Percentiles rank a stretch among this genome's conserved stretches.
phyloP scores from a whole-genome alignment of 140 eudicot species.

The Anethum foeniculum region DNA sequence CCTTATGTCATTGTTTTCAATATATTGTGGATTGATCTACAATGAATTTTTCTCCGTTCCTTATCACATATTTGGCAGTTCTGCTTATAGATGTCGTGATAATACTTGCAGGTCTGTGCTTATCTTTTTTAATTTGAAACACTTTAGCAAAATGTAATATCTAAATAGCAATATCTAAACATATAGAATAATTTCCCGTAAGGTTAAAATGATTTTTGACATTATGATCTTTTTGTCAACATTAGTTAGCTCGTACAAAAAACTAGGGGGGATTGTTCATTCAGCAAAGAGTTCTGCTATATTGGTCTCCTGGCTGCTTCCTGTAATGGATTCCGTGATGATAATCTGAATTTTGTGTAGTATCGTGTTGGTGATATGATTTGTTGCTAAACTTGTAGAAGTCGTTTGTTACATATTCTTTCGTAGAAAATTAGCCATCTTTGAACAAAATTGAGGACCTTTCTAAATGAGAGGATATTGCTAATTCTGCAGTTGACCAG shows the following conservation, averaged over 20 bases:
- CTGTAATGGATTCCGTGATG: not conserved
- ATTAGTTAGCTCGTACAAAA: not conserved
- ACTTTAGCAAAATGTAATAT: not conserved
- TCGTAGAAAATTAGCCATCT: not conserved
- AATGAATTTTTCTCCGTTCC: slow-evolving; percentile 98
- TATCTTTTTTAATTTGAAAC: not conserved
- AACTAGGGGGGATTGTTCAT: not conserved
- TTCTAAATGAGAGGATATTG: not conserved
- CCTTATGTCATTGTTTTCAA: slow-evolving; percentile 88
- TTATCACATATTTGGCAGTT: slow-evolving; percentile 80
- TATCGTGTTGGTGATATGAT: not conserved
- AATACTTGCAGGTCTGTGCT: slow-evolving; percentile 60
- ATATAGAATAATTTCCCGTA: not conserved
- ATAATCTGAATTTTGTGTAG: not conserved
- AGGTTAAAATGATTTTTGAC: not conserved
- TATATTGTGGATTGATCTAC: slow-evolving; percentile 90
- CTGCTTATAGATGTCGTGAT: slow-evolving; percentile 92
- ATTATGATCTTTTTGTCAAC: not conserved
- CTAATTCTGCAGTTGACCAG: not conserved
- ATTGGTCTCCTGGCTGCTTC: not conserved
- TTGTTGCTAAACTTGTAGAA: not conserved
- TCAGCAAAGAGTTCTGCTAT: not conserved
- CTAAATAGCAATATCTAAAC: not conserved
- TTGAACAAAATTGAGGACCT: not conserved
- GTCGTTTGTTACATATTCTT: not conserved